A percentile compares a stretch with the other conserved stretches of the same genome.
These are phyloP conservation scores for Pythium myriotylum DNA, from an alignment of 352 stramenopile genomes.

Conservation along the genomic window DNA sequence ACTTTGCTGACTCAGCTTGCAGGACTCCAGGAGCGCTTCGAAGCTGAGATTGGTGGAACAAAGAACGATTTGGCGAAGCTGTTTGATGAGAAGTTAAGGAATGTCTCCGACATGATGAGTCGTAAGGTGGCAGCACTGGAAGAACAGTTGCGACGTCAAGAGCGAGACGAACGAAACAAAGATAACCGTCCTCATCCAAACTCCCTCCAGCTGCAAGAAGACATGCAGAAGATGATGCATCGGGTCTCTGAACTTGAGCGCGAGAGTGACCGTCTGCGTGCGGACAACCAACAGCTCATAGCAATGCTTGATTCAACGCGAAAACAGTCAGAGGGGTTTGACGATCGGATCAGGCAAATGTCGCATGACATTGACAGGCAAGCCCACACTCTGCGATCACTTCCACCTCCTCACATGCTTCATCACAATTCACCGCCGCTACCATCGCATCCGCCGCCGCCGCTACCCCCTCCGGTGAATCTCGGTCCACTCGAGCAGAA, in stretches of 20 bases:
- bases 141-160: not conserved
- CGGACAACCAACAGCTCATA: conserved; percentile 17
- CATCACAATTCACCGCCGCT: conserved; percentile 12
- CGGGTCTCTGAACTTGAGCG: conserved; percentile 22
- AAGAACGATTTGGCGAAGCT: conserved; percentile 29
- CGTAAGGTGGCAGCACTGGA: conserved; percentile 11
- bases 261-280: not conserved
- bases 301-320: not conserved
- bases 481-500: conserved; percentile 25
- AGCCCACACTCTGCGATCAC: not conserved
- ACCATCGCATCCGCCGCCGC: conserved; percentile 1
- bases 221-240: conserved; percentile 9
- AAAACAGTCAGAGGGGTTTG: not conserved
- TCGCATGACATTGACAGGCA: conserved; percentile 7
- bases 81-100: conserved; percentile 26
- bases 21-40: conserved; percentile 52
- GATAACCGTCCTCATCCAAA: conserved; percentile 1
- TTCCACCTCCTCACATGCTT: conserved; percentile 4
- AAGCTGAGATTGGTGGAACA: conserved; percentile 37
- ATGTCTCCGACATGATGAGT: conserved; percentile 4
- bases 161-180: conserved; percentile 1
- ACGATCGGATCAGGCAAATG: conserved; percentile 8
- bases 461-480: conserved; percentile 12
- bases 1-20: conserved; percentile 55
- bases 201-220: conserved; percentile 1